These are phyloP conservation scores for Stephania japonica DNA, from an alignment of 164 flowering plant genomes.

Conservation along the genomic window DNA sequence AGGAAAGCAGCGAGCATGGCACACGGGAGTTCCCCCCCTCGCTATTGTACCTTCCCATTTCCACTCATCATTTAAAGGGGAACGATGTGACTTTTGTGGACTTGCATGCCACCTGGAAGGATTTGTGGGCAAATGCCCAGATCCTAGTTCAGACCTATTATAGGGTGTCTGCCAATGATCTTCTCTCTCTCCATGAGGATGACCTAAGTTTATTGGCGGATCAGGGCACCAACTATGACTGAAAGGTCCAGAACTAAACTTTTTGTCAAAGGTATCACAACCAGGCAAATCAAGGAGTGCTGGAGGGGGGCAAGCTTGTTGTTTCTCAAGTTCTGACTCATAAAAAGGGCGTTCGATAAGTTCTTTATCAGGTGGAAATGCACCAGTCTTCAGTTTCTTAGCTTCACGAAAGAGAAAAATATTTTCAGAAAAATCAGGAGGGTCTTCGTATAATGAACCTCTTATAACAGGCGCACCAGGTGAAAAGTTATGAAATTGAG, in stretches of 20 bases:
- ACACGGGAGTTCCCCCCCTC: conserved; percentile 88
- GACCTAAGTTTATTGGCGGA: conserved; percentile 19
- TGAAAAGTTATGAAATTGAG: conserved; percentile 37
- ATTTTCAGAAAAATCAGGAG: conserved; percentile 76
- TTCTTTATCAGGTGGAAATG: conserved; percentile 51
- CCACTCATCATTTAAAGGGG: conserved; percentile 62
- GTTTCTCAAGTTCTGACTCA: conserved; percentile 42
- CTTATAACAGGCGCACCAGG: conserved; percentile 33
- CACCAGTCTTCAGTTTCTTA: conserved; percentile 55
- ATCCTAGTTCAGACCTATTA: conserved; percentile 36
- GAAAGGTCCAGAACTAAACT: conserved; percentile 30
- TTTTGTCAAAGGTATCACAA: conserved; percentile 31
- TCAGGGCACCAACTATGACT: conserved; percentile 34
- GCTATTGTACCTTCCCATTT: conserved; percentile 97
- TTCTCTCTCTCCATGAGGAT: conserved; percentile 31
- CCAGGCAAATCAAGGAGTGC: conserved; percentile 33
- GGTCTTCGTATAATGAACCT: conserved; percentile 44
- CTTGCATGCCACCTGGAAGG: conserved; percentile 34
- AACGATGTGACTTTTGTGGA: conserved; percentile 38
- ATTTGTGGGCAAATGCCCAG: conserved; percentile 35
- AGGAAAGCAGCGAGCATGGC: conserved; percentile 96
- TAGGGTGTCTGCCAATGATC: conserved; percentile 36
- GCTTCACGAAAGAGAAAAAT: conserved; percentile 35
- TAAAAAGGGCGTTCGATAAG: conserved; percentile 70
- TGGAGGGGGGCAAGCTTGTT: conserved; percentile 22